A percentile compares a stretch with the other conserved stretches of the same genome.
Conservation (phyloP, 176 grass and related monocot genomes). For the Echinochloa phyllopogon region DNA sequence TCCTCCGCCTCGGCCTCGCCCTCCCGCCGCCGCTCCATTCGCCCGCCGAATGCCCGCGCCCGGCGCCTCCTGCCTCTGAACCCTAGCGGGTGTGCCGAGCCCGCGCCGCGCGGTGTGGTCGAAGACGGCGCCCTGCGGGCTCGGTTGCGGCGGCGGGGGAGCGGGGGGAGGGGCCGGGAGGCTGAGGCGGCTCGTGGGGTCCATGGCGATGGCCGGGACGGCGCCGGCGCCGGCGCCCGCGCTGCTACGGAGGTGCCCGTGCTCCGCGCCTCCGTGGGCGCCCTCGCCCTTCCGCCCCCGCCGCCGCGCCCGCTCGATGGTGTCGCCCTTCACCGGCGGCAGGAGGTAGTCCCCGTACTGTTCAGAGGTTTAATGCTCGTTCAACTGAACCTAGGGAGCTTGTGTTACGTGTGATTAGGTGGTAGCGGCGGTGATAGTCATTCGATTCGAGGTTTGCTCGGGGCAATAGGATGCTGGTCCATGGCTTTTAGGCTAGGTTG, state of each 20-base stretch:
- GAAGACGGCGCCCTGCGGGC: slow-evolving; percentile 63
- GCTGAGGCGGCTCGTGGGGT: slow-evolving; percentile 54
- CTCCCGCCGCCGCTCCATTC: slow-evolving; percentile 18
- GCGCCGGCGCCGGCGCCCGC: slow-evolving; percentile 38
- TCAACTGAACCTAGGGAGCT: background rate
- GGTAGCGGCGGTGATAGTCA: background rate
- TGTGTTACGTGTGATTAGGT: background rate
- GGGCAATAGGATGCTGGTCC: background rate
- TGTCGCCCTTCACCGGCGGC: slow-evolving; percentile 34
- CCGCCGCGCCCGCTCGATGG: slow-evolving; percentile 25
- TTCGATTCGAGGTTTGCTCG: slow-evolving; percentile 3
- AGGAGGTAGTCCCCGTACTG: slow-evolving; percentile 39
- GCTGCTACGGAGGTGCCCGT: slow-evolving; percentile 48
- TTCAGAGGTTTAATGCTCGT: background rate
- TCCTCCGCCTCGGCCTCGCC: background rate
- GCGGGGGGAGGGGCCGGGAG: slow-evolving; percentile 37
- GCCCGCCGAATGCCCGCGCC: slow-evolving; percentile 30
- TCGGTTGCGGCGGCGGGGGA: slow-evolving; percentile 48
- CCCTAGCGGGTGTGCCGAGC: background rate
- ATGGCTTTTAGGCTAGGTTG: slow-evolving; percentile 1
- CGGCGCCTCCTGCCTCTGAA: slow-evolving; percentile 4
- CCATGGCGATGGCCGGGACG: slow-evolving; percentile 56
- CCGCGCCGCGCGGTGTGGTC: slow-evolving; percentile 29
- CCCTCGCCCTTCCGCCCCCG: slow-evolving; percentile 37
- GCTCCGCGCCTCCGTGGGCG: slow-evolving; percentile 32